A percentile compares a stretch with the other conserved stretches of the same genome.
Conservation (phyloP, 352 stramenopile species). For the Phytopythium vexans region DNA sequence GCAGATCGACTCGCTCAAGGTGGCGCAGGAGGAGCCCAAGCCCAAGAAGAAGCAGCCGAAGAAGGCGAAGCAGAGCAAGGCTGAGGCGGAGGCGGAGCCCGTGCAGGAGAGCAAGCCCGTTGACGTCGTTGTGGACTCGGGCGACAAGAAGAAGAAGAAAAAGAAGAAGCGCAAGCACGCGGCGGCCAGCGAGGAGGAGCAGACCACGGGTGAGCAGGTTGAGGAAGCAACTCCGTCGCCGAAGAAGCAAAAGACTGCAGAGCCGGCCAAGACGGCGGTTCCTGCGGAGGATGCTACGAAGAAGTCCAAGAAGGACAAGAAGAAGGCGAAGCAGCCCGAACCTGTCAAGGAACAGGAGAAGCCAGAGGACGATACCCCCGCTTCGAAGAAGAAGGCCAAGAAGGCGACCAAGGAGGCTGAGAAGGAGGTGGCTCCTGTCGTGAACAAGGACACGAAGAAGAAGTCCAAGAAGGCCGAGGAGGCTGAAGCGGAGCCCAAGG, state of each 20-base stretch:
- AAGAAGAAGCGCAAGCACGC: conserved; percentile 41
- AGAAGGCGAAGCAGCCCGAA: conserved; percentile 8
- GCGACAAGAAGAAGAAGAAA: conserved; percentile 31
- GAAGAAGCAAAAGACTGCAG: conserved; percentile 24
- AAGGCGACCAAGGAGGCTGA: conserved; percentile 14
- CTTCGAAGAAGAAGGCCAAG: conserved; percentile 8
- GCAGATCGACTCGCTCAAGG: conserved; percentile 76
- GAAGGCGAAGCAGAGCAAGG: conserved; percentile 17
- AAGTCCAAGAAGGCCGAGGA: conserved; percentile 9
- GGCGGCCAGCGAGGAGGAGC: neutral
- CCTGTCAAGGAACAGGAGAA: conserved; percentile 26
- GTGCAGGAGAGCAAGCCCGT: conserved; percentile 3
- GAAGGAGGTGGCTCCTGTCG: conserved; percentile 2
- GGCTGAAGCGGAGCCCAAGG: conserved; percentile 11
- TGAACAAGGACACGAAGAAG: conserved; percentile 2
- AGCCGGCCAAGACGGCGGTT: neutral
- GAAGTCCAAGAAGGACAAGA: conserved; percentile 16
- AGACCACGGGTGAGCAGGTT: conserved; percentile 1
- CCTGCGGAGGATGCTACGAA: conserved; percentile 17
- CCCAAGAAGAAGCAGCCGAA: conserved; percentile 10
- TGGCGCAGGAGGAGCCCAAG: conserved; percentile 30
- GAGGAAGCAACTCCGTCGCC: conserved; percentile 5
- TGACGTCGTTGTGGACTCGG: conserved; percentile 8
- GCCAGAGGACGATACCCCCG: conserved; percentile 14
- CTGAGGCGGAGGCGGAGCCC: conserved; percentile 16